Base-by-base conservation (phyloP, 2,329 filamentous ascomycete species). In the Calonectria hawksworthii region DNA sequence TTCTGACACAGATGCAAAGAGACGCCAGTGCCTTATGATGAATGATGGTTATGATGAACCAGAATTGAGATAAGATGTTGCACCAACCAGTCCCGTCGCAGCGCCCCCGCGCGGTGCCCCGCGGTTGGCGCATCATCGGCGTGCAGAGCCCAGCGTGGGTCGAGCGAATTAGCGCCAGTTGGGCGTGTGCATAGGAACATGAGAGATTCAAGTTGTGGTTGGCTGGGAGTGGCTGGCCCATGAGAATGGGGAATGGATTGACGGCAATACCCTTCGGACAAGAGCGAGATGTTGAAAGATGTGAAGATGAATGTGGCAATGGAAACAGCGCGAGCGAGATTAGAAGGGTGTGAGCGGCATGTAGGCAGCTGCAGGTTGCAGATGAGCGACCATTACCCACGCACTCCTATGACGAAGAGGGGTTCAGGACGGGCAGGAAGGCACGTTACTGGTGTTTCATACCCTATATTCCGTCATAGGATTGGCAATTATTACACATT, bases 41-140 rank as follows among this genome's bases (percentile, higher is more conserved):
- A 74, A 70, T 70, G 72, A 74, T 74, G 66, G 66, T 23, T 66
- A 74, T 74, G 72, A 70, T 74, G 66, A 74, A 74, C 72, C 23
- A 51, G 66, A 74, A 70, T 59, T 66, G 66, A 74, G 72, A 74
- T 74, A 74, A 74, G 72, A 74, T 70, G 38, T 36, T 59, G 56
- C 56, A 64, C 54, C 67, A 69, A 36, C 70, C 65, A 68, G 65
- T 69, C 47, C 28, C 44, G 66, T 73, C 66, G 26, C 67, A 56
- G 50, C 59, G 51, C 72, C 72, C 72, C 67, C 67, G 72, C 72
- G 72, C 72, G 41, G 72, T 32, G 72, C 67, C 67, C 72, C 72
- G 72, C 66, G 72, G 72, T 73, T 59, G 72, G 51, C 66, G 71
- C 59, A 56, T 59, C 51, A 50, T 69, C 52, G 41, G 30, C n/a